Conservation (phyloP, 805 yeast species). For the Jamesozyma piceae region DNA sequence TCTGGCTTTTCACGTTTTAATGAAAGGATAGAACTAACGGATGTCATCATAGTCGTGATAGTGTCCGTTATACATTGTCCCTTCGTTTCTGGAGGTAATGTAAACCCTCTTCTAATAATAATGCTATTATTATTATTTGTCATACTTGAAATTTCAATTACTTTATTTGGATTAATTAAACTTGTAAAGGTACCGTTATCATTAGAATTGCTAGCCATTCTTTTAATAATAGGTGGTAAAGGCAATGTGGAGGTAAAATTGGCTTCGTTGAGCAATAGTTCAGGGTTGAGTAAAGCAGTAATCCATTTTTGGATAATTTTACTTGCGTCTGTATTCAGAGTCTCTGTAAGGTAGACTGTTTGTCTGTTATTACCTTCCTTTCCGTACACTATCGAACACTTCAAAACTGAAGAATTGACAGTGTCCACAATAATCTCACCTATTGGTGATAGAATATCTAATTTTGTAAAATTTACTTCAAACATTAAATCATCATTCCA, state of each 20-base stretch:
- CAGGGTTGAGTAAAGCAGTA: conserved; percentile 31
- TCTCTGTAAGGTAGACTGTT: conserved; percentile 17
- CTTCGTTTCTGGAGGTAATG: conserved; percentile 4
- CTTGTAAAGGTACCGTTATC: conserved; percentile 14
- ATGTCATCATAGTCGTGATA: conserved; percentile 17
- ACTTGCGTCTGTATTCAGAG: conserved; percentile 22
- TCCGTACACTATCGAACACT: conserved; percentile 7
- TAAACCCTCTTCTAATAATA: conserved; percentile 18
- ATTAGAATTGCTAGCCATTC: conserved; percentile 2
- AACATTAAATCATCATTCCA: conserved; percentile 2
- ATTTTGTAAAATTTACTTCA: conserved; percentile 6
- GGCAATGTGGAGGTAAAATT: conserved; percentile 29
- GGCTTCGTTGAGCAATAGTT: conserved; percentile 23
- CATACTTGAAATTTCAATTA: conserved; percentile 13
- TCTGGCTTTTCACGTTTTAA: conserved; percentile 22
- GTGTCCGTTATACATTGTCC: conserved; percentile 6
- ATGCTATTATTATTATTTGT: conserved; percentile 14
- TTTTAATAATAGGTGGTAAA: conserved; percentile 13
- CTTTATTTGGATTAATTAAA: conserved; percentile 12
- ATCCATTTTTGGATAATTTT: conserved; percentile 35
- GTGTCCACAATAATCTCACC: conserved; percentile 13
- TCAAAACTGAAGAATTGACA: conserved; percentile 18
- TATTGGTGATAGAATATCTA: conserved; percentile 11
- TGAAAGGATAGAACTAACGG: conserved; percentile 24
- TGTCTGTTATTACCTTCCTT: background rate